phyloP scores from a whole-genome alignment of 257 asterid genomes.

The Anisodus tanguticus region DNA sequence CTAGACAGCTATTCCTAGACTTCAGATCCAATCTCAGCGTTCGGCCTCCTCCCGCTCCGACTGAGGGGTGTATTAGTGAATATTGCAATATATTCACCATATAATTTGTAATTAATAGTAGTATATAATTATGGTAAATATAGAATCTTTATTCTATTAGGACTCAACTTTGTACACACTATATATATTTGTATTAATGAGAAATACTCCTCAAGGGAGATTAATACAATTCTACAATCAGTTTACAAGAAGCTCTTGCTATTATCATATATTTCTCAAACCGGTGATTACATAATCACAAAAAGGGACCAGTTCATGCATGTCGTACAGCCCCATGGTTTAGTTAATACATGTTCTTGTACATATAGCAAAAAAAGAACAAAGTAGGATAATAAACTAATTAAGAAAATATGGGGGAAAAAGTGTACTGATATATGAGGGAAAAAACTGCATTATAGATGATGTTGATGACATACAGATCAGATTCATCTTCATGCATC shows the following conservation, averaged over 20 bases:
- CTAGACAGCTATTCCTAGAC: too few species aligned
- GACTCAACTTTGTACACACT: too few species aligned
- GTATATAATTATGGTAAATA: too few species aligned
- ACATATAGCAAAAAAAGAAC: slow-evolving; percentile 34
- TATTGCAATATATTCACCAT: too few species aligned
- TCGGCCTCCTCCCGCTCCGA: too few species aligned
- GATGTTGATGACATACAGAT: not conserved
- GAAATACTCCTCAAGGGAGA: too few species aligned
- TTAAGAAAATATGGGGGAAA: not conserved
- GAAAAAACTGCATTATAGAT: slow-evolving; percentile 23
- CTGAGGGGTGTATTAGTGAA: too few species aligned
- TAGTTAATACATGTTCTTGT: slow-evolving; percentile 37
- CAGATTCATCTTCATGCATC: slow-evolving; percentile 25
- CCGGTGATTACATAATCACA: slow-evolving; percentile 27
- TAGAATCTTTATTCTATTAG: too few species aligned
- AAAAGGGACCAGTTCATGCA: not conserved
- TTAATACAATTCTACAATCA: too few species aligned
- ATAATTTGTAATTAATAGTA: too few species aligned
- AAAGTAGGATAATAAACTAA: not conserved
- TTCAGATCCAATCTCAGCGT: too few species aligned
- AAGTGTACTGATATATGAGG: slow-evolving; percentile 5
- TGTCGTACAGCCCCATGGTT: slow-evolving; percentile 14
- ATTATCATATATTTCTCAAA: slow-evolving; percentile 26
- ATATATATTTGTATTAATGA: too few species aligned
- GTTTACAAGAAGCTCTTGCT: slow-evolving; percentile 28